These are phyloP conservation scores for Helicocarpus griseus DNA, from an alignment of 2,329 filamentous ascomycete species.

Conservation along the genomic window DNA sequence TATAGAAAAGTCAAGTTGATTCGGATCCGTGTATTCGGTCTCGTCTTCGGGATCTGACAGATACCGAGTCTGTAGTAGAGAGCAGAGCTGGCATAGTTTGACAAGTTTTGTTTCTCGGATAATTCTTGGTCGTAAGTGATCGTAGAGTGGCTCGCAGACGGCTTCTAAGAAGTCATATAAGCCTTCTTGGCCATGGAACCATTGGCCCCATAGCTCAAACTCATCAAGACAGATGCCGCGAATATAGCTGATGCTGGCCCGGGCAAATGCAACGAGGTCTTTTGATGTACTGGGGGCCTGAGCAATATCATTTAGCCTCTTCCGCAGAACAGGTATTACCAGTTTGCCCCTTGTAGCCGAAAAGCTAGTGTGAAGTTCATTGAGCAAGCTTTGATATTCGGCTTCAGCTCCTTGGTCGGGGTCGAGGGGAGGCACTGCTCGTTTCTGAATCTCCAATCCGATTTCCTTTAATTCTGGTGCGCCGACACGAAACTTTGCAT, in stretches of 20 bases:
- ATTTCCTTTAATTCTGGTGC: slow-evolving; percentile 57
- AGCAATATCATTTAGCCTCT: slow-evolving; percentile 47
- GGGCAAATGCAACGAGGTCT: slow-evolving; percentile 56
- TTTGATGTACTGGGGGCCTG: slow-evolving; percentile 51
- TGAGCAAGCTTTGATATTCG: slow-evolving; percentile 57
- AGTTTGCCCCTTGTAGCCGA: slow-evolving; percentile 49
- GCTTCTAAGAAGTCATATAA: slow-evolving; percentile 58
- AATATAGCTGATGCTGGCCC: slow-evolving; percentile 55
- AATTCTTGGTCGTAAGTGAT: slow-evolving; percentile 54
- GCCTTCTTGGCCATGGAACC: slow-evolving; percentile 54
- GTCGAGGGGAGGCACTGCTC: slow-evolving; percentile 51
- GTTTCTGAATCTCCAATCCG: slow-evolving; percentile 58
- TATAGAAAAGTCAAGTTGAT: slow-evolving; percentile 51
- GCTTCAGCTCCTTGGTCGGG: slow-evolving; percentile 49
- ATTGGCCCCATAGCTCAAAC: slow-evolving; percentile 57
- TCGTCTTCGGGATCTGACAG: slow-evolving; percentile 51
- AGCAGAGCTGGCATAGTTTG: slow-evolving; percentile 58
- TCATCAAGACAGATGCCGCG: slow-evolving; percentile 58
- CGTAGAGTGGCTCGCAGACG: slow-evolving; percentile 58
- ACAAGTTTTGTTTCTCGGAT: slow-evolving; percentile 58
- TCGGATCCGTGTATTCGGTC: slow-evolving; percentile 38
- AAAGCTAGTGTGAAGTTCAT: slow-evolving; percentile 56
- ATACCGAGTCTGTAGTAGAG: slow-evolving; percentile 55
- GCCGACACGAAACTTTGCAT: slow-evolving; percentile 60
- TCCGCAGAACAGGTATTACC: slow-evolving; percentile 52